These are phyloP conservation scores for Dioscorea zingiberensis DNA, from an alignment of 106 monocot genomes.

Conservation along the genomic window DNA sequence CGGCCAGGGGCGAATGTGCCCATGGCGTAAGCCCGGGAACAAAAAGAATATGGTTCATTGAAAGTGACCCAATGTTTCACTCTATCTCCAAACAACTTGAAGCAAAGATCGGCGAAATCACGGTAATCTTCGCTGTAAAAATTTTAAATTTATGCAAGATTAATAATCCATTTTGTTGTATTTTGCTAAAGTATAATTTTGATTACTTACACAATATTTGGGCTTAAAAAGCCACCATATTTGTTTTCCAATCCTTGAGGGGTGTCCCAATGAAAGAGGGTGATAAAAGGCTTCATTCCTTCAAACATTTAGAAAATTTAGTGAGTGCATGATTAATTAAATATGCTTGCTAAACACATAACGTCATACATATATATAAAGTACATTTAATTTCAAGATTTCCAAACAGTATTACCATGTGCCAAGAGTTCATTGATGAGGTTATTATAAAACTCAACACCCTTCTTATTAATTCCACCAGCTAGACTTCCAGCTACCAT, in stretches of 20 bases:
- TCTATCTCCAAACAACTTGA: conserved; percentile 38
- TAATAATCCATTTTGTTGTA: background rate
- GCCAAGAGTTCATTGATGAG: conserved; percentile 25
- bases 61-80: conserved; percentile 50
- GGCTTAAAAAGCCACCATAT: conserved; percentile 38
- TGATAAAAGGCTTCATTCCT: conserved; percentile 44
- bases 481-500: conserved; percentile 25
- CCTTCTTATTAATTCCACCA: conserved; percentile 25
- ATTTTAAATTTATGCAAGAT: background rate
- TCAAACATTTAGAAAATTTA: background rate
- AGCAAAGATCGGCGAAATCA: conserved; percentile 33
- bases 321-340: too few relatives aligned
- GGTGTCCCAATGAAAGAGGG: conserved; percentile 45
- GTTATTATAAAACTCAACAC: conserved; percentile 18
- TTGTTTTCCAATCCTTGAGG: conserved; percentile 42
- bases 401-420: conserved; percentile 1
- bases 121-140: conserved; percentile 31
- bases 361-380: background rate
- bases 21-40: conserved; percentile 8
- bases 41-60: conserved; percentile 40
- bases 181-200: background rate
- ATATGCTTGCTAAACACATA: background rate
- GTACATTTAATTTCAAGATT: background rate
- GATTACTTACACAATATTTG: conserved; percentile 28
- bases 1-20: conserved; percentile 33